phyloP scores from a whole-genome alignment of 73 alveolate genomes.

The Paramecium primaurelia region DNA sequence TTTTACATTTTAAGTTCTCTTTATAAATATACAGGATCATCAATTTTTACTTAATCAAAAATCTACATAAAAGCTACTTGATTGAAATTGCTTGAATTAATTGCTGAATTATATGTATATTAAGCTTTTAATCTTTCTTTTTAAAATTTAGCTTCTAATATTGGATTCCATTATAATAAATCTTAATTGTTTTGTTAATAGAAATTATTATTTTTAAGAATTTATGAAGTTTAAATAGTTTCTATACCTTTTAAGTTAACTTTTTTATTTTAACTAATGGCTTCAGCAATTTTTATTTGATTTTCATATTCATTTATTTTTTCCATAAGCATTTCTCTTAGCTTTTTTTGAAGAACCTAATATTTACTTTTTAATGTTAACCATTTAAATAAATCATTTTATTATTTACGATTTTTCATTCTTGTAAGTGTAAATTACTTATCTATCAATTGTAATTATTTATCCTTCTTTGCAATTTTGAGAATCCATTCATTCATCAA shows the following conservation, averaged over 20 bases:
- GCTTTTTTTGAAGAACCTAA: conserved; percentile 17
- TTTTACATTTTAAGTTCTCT: conserved; percentile 26
- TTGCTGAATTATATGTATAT: neutral
- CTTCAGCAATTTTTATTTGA: conserved; percentile 28
- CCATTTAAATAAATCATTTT: conserved; percentile 53
- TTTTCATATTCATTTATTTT: conserved; percentile 57
- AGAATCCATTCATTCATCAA: conserved; percentile 30
- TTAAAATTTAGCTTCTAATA: neutral
- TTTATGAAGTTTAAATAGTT: neutral
- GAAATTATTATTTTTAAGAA: neutral
- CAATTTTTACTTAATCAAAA: conserved; percentile 19
- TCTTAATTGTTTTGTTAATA: neutral
- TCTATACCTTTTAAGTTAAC: neutral
- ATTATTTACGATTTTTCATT: neutral
- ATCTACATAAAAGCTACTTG: conserved; percentile 10
- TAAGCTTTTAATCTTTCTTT: conserved; percentile 13
- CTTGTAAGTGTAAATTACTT: neutral
- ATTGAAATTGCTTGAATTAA: conserved; percentile 39
- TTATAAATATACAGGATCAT: conserved; percentile 15
- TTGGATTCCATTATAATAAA: conserved; percentile 4
- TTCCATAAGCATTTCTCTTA: conserved; percentile 53
- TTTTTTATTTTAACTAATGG: neutral
- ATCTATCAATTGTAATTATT: neutral
- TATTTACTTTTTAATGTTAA: conserved; percentile 26
- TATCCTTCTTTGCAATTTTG: neutral